Base-by-base conservation (phyloP, 129 eudicot genomes). In the sunflower (Helianthus annuus) region DNA sequence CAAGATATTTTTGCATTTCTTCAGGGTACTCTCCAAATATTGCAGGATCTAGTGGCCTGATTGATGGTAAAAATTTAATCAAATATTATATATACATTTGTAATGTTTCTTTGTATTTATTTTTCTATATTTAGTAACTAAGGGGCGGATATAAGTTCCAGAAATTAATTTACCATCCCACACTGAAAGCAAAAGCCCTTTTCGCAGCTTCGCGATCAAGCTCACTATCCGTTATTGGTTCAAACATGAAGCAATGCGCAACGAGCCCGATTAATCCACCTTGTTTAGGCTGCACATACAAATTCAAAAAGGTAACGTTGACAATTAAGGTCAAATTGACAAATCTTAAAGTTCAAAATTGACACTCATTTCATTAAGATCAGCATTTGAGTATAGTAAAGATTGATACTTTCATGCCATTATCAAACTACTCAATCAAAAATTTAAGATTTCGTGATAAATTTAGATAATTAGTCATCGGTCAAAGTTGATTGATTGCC, bases 11-110 rank as follows among this genome's bases (percentile, higher is more conserved):
- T 8, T 36, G 85, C 96, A 93, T 90, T 83, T 87, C 90, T 58
- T 81, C 66, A 32, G 98, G 98, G 75, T 90, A 94, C 27, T 87
- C 89, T 38, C 98, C 97, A 61, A 83, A 82, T 32, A 90, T 72
- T 42, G 91, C 44, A 6, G 98, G 96, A 81, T 92, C 96, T 40
- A 85, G 75, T 9, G 57, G 32, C 98, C 98, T 93, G 73, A 53
- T 75, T 52, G 8, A 34, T 10, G 14, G 54, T 13, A 42, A 78
- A 17, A 70, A 27, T 12, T 70, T 32, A 56, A 78, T 63, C 12
- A 22, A 53, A 15, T 0, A 24, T 27, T 69, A 24, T 62, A 4
- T 4, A 1, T 6, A 1, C 36, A 7, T 32, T 12, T 13, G 10
- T 66, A 58, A 27, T 27, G 2, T 27, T 27, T 27, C 32, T 27